Evolutionary conservation across 148 eudicot species (phyloP).

Genomic region (Euryodendron excelsum): DNA sequence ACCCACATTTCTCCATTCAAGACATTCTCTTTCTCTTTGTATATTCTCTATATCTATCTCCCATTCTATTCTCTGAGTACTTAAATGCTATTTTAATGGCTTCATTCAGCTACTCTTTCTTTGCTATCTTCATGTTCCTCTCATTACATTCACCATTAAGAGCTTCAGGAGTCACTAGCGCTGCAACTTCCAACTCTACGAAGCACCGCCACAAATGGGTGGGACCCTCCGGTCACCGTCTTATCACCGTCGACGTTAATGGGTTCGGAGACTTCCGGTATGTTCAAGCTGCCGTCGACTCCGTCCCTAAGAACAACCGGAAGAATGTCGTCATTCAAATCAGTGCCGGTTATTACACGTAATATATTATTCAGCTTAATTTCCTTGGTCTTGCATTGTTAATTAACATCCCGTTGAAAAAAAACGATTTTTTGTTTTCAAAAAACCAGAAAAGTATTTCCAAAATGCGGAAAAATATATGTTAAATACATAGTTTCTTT

Average conservation of each 20-base stretch:
- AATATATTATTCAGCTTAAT: conserved; percentile 17
- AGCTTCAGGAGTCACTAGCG: not conserved
- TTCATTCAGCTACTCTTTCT: not conserved
- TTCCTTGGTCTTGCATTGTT: not conserved
- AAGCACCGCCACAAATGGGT: conserved; percentile 49
- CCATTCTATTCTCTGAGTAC: conserved; percentile 1
- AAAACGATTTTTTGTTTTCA: too few relatives aligned
- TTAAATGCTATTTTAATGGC: conserved; percentile 9
- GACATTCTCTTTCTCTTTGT: not conserved
- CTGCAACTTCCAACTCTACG: conserved; percentile 1
- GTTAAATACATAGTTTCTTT: too few relatives aligned
- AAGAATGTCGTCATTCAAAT: conserved; percentile 64
- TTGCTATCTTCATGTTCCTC: not conserved
- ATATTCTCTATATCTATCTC: not conserved
- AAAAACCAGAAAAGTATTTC: too few relatives aligned
- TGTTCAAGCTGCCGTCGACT: conserved; percentile 83
- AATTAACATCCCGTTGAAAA: too few relatives aligned
- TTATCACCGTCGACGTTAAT: conserved; percentile 57
- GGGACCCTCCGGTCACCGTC: conserved; percentile 60
- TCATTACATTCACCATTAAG: not conserved
- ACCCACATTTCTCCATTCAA: not conserved
- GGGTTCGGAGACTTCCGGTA: conserved; percentile 58
- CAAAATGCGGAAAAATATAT: too few relatives aligned
- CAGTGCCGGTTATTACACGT: conserved; percentile 75
- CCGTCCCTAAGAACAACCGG: conserved; percentile 57